Base-by-base conservation (phyloP, 768 basidiomycete species). In the Tephrocybe sp. region DNA sequence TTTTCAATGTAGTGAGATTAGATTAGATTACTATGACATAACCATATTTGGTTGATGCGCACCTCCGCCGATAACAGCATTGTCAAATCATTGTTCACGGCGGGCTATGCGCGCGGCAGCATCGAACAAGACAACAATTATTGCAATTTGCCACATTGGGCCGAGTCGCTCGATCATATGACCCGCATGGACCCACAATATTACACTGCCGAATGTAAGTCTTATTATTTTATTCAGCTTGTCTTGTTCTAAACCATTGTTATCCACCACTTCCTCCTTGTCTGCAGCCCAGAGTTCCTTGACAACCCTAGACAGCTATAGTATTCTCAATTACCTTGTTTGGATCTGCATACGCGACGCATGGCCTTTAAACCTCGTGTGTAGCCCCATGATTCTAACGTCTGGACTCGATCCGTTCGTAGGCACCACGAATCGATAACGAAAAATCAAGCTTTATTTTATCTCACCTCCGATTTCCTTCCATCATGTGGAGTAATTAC, bases 341-440 rank as follows among this genome's bases (percentile, higher is more conserved):
- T 25, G 45, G 34, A 5, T 26, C 21, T n/a, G 19, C 9, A 22
- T 15, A 24, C 26, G 15, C 12, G 12, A 38, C 28, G 31, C 39
- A 11, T 52, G 28, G 19, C 30, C 19, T 47, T 27, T 35, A 44
- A 42, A 42, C 37, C 39, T 43, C 44, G 44, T 52, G 51, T 11
- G 15, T 32, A 27, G 25, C 49, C 34, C 27, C 24, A 16, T 27
- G 41, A 34, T 24, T 28, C 2, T 15, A 30, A 38, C 26, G n/a
- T 36, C 21, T 16, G 31, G 35, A 39, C 21, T 28, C 30, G 16
- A 41, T 31, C 27, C 5, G 36, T 44, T 21, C 19, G 4, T 22
- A 11, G 13, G 13, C 31, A 2, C 5, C 28, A 12, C 19, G 18
- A 30, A 51, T 51, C 50, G 50, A 51, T 51, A 51, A 40, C 44